These are phyloP conservation scores for Leccinum aurantiacum DNA, from an alignment of 768 basidiomycete genomes.

Conservation along the genomic window DNA sequence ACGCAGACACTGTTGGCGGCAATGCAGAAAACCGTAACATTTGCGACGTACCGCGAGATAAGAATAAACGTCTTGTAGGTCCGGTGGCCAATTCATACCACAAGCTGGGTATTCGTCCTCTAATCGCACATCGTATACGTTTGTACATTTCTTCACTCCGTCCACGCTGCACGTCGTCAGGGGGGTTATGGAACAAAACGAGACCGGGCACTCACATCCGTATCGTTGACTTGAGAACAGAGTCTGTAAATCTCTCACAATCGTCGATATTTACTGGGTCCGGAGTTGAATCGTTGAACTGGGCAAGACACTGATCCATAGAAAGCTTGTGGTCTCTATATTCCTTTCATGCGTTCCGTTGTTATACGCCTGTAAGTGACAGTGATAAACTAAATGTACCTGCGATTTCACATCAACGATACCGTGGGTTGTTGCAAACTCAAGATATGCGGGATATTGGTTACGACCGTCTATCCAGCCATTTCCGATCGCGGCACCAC, in stretches of 20 bases:
- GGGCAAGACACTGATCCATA: conserved; percentile 59
- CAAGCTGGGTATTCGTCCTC: conserved; percentile 84
- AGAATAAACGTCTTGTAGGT: conserved; percentile 67
- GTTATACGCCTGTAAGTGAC: conserved; percentile 5
- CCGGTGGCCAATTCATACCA: conserved; percentile 98
- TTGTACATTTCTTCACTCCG: conserved; percentile 76
- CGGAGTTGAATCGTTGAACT: conserved; percentile 39
- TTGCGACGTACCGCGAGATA: conserved; percentile 72
- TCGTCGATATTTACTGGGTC: conserved; percentile 54
- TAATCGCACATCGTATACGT: conserved; percentile 93
- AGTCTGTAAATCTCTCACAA: conserved; percentile 62
- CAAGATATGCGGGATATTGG: conserved; percentile 89
- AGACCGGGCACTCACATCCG: conserved; percentile 22
- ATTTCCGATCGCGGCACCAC: conserved; percentile 91
- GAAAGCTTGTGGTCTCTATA: conserved; percentile 58
- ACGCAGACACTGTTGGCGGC: background rate
- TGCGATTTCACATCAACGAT: conserved; percentile 71
- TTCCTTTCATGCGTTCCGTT: conserved; percentile 38
- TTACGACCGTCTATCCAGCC: conserved; percentile 92
- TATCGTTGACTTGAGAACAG: conserved; percentile 33
- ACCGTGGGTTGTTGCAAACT: conserved; percentile 79
- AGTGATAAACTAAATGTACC: conserved; percentile 39
- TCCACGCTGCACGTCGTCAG: conserved; percentile 50
- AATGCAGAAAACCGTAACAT: background rate
- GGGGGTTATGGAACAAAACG: background rate